Conservation (phyloP, 1,284 basidiomycete species). For the Pterulicium gracile region DNA sequence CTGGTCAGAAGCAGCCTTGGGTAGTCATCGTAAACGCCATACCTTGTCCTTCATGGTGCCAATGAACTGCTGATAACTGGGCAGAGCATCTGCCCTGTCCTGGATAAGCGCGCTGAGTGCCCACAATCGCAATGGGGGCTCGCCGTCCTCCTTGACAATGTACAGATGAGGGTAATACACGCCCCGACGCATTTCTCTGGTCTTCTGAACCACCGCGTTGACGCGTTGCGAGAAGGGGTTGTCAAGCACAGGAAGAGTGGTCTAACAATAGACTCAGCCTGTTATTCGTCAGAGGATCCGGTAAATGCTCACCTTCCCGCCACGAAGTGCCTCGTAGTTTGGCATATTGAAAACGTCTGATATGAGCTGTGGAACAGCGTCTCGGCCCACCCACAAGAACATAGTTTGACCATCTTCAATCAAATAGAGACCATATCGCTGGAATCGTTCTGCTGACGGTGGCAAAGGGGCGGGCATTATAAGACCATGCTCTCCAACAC, state of each 20-base stretch:
- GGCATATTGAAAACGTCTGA: conserved; percentile 92
- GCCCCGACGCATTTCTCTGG: conserved; percentile 81
- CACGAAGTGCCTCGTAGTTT: conserved; percentile 79
- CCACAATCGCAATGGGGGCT: conserved; percentile 89
- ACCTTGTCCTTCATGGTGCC: conserved; percentile 68
- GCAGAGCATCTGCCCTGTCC: conserved; percentile 90
- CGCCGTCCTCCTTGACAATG: conserved; percentile 96
- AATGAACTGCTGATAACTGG: conserved; percentile 93
- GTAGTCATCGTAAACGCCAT: background rate
- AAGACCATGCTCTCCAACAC: conserved; percentile 71
- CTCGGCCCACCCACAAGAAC: conserved; percentile 95
- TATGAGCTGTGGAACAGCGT: conserved; percentile 90
- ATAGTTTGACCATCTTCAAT: conserved; percentile 98
- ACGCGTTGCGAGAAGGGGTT: conserved; percentile 92
- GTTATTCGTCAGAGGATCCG: conserved; percentile 7
- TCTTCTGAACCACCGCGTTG: conserved; percentile 89
- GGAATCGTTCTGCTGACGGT: conserved; percentile 86
- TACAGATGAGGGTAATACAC: conserved; percentile 95
- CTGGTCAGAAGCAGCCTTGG: conserved; percentile 14
- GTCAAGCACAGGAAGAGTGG: conserved; percentile 79
- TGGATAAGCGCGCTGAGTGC: conserved; percentile 92
- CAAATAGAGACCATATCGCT: conserved; percentile 91
- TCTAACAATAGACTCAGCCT: conserved; percentile 30
- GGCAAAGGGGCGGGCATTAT: conserved; percentile 84
- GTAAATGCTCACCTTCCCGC: conserved; percentile 68